Conservation (phyloP, 1,284 basidiomycete species). For the Pseudozyma flocculosa region DNA sequence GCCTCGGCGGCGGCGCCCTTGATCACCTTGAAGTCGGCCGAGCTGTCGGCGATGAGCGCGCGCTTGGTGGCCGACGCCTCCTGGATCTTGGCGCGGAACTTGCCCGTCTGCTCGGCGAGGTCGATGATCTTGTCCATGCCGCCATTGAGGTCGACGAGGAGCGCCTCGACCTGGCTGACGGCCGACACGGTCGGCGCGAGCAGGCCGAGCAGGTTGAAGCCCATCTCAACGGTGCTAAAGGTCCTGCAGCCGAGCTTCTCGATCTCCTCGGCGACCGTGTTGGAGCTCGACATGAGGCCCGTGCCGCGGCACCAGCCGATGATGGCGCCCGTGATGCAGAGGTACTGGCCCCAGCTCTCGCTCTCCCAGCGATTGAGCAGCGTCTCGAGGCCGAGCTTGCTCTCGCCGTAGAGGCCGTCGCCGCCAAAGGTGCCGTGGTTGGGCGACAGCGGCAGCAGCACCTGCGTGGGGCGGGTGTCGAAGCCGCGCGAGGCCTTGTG, state of each 20-base stretch:
- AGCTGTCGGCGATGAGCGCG: slow-evolving; percentile 88
- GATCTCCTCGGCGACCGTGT: slow-evolving; percentile 89
- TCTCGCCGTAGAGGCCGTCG: slow-evolving; percentile 96
- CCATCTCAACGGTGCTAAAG: slow-evolving; percentile 99
- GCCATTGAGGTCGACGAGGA: slow-evolving; percentile 90
- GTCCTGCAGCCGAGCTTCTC: slow-evolving; percentile 93
- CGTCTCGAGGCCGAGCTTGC: slow-evolving; percentile 96
- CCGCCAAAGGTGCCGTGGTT: slow-evolving; percentile 98
- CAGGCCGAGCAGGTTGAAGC: slow-evolving; percentile 93
- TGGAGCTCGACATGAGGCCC: slow-evolving; percentile 94
- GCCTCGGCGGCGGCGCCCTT: slow-evolving; percentile 91
- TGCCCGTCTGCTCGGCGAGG: slow-evolving; percentile 44
- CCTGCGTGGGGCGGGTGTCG: slow-evolving; percentile 95
- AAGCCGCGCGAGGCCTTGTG: slow-evolving; percentile 97
- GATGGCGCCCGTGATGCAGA: slow-evolving; percentile 94
- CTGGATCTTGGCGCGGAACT: slow-evolving; percentile 74
- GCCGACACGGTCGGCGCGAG: slow-evolving; percentile 99
- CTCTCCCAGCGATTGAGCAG: slow-evolving; percentile 98
- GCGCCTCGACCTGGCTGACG: slow-evolving; percentile 98
- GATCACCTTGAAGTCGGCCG: slow-evolving; percentile 87
- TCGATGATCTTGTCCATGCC: slow-evolving; percentile 61
- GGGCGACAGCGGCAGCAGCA: slow-evolving; percentile 92
- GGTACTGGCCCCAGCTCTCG: slow-evolving; percentile 92
- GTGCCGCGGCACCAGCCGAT: slow-evolving; percentile 86
- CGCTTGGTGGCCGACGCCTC: slow-evolving; percentile 85